Conservation (phyloP, 2,329 filamentous ascomycete species). For the Colletotrichum endophyticum region DNA sequence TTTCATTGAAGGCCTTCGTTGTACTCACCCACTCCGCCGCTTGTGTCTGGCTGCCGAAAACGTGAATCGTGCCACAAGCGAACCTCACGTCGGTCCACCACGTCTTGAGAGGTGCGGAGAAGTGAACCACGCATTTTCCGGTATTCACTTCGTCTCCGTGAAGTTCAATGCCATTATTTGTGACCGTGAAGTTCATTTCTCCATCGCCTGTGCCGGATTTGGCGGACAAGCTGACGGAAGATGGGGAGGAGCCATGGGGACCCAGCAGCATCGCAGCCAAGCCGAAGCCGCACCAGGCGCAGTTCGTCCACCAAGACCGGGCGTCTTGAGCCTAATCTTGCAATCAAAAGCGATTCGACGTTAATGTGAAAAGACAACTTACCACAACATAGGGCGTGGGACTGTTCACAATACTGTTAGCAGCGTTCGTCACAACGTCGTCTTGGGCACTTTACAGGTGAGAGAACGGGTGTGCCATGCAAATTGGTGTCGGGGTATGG, state of each 20-base stretch:
- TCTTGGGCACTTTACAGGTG: background rate
- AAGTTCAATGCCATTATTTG: background rate
- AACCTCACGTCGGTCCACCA: background rate
- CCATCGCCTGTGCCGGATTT: background rate
- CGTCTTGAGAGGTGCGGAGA: background rate
- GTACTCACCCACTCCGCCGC: background rate
- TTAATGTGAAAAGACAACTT: rapidly evolving
- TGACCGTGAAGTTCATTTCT: background rate
- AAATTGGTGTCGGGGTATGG: background rate
- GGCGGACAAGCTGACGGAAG: background rate
- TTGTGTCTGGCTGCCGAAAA: background rate
- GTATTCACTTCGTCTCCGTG: background rate
- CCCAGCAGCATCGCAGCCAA: background rate
- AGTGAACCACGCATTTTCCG: background rate
- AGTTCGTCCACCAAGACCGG: background rate
- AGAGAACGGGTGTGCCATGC: background rate
- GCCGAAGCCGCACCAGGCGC: background rate
- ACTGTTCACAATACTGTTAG: background rate
- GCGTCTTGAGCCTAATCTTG: background rate
- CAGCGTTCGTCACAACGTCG: background rate
- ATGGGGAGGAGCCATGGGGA: background rate
- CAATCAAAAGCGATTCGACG: background rate
- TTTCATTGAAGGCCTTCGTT: background rate
- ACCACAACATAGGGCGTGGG: background rate
- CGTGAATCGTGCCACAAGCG: background rate